Evolutionary conservation across 495 filamentous ascomycete species (phyloP), one percentile per base, ranked within the genome.

Genomic region (Penicillium silybi): DNA sequence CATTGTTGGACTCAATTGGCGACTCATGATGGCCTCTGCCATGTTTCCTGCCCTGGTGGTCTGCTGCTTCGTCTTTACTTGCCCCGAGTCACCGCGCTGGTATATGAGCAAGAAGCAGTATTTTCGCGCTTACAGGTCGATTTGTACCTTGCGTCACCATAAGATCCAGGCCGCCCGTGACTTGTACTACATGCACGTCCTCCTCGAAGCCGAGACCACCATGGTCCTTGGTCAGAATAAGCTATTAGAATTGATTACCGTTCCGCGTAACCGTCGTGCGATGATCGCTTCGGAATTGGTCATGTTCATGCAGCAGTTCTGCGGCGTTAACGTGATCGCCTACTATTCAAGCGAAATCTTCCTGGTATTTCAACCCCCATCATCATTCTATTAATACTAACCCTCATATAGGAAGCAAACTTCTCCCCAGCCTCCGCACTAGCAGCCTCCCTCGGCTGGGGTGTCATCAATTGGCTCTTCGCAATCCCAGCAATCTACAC

Each of bases 221-320:
- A 79, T 87, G 72, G 70, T 79, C 8, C 70, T 83, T 17, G 79
- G 84, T 1, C 71, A 80, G 50, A 85, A 74, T 52, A 86, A 82
- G 58, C 43, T 90, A 43, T 68, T 79, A 41, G 87, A 93, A 55
- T 60, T 93, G 41, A 78, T 90, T 44, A 87, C 80, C 6, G 76
- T 92, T 13, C 85, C 85, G 18, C 80, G 90, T 32, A 92, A 91
- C 62, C 80, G 89, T n/a, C 81, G 89, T 29, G 89, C 89, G 4
- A 80, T 86, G 72, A 54, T 87, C 35, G 86, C 86, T 3, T 86
- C 83, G 2, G 77, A 85, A 58, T 85, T 90, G 54, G 85, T 92
- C 47, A 91, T 92, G 88, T 91, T 90, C 53, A 84, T 89, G 81
- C 90, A 93, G 60, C 90, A 92, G 68, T 74, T 73, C 54, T 85